These are phyloP conservation scores for Nectriaceae sp. DNA, from an alignment of 2,329 filamentous ascomycete species.

Conservation along the genomic window DNA sequence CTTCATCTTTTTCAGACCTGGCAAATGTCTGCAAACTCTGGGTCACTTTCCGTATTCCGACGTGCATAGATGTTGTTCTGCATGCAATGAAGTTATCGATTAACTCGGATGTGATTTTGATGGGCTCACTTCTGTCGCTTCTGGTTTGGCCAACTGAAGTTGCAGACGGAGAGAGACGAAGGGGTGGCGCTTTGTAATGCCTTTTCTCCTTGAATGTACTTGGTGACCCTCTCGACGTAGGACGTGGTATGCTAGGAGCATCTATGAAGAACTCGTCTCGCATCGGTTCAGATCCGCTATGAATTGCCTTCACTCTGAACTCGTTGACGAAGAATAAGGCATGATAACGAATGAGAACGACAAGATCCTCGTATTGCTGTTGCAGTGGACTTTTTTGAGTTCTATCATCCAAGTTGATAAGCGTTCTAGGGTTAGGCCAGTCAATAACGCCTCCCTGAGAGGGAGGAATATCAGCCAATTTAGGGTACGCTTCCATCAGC, in stretches of 20 bases:
- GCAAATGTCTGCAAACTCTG: conserved; percentile 17
- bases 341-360: conserved; percentile 11
- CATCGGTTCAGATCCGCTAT: conserved; percentile 20
- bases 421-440: neutral
- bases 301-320: conserved; percentile 24
- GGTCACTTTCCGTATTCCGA: conserved; percentile 21
- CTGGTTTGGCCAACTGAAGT: neutral
- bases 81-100: conserved; percentile 26
- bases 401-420: neutral
- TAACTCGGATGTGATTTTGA: conserved; percentile 16
- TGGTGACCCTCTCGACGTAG: neutral
- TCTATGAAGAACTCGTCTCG: conserved; percentile 11
- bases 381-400: neutral
- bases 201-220: neutral
- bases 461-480: neutral
- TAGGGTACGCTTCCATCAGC: neutral
- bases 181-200: conserved; percentile 1
- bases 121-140: conserved; percentile 6
- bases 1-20: conserved; percentile 12
- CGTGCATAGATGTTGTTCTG: conserved; percentile 6
- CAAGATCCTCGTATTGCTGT: neutral
- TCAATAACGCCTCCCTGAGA: neutral
- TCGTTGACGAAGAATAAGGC: conserved; percentile 21
- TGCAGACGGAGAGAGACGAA: conserved; percentile 3
- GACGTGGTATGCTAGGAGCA: neutral